Conservation (phyloP, 2,329 filamentous ascomycete genomes). For the Cyanodermella asteris region DNA sequence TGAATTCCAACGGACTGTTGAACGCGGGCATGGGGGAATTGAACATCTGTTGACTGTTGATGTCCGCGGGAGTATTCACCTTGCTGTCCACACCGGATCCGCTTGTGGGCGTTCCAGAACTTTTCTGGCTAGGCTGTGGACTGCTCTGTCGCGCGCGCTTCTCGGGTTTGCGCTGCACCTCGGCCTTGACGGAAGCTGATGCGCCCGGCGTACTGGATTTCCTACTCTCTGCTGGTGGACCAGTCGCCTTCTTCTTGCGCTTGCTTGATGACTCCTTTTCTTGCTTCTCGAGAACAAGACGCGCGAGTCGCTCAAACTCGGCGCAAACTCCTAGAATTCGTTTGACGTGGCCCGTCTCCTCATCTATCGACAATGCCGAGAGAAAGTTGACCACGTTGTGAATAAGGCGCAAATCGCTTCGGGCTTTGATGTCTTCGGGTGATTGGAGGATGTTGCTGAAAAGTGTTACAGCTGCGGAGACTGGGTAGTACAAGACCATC, state of each 20-base stretch:
- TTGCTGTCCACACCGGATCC: too few species aligned
- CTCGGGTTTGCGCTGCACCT: conserved; percentile 7
- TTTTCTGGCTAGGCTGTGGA: too few species aligned
- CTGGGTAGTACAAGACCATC: conserved; percentile 70
- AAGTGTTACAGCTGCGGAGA: conserved; percentile 79
- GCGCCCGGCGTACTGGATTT: conserved; percentile 6
- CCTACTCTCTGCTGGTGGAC: conserved; percentile 28
- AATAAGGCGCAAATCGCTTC: conserved; percentile 80
- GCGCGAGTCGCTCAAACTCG: conserved; percentile 92
- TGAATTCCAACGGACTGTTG: too few species aligned
- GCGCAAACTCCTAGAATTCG: conserved; percentile 84
- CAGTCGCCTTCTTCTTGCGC: conserved; percentile 78
- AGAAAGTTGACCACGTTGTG: conserved; percentile 81
- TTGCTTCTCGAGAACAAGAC: conserved; percentile 71
- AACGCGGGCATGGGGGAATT: too few species aligned
- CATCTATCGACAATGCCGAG: conserved; percentile 69
- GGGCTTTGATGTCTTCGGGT: conserved; percentile 67
- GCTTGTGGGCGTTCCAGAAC: too few species aligned
- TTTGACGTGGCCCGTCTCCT: conserved; percentile 73
- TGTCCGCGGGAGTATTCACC: too few species aligned
- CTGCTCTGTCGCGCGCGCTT: conserved; percentile 6
- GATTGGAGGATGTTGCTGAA: conserved; percentile 96
- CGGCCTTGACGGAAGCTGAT: conserved; percentile 3
- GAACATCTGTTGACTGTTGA: too few species aligned
- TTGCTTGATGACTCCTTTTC: conserved; percentile 64